Conservation (phyloP, 2,329 filamentous ascomycete species). For the Trichoderma sp. region DNA sequence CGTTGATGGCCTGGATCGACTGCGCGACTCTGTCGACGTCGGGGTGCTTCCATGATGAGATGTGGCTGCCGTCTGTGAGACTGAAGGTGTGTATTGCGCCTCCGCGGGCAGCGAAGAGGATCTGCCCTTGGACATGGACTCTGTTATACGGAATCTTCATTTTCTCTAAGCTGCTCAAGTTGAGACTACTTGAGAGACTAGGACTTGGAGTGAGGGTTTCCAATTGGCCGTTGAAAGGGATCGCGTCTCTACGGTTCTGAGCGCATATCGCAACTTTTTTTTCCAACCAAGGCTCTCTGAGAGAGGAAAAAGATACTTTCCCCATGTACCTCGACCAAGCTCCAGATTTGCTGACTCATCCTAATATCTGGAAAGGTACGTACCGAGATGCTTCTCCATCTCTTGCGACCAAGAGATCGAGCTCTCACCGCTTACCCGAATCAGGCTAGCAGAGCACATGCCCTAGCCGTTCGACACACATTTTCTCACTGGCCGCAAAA, state of each 20-base stretch:
- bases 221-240: constrained; percentile 6
- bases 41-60: constrained; percentile 65
- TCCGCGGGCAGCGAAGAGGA: constrained; percentile 75
- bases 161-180: constrained; percentile 24
- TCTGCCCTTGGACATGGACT: constrained; percentile 55
- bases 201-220: not conserved
- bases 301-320: constrained; percentile 23
- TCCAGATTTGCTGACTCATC: not conserved
- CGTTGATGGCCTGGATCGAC: constrained; percentile 35
- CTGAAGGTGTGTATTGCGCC: constrained; percentile 70
- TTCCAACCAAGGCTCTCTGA: not conserved
- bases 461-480: constrained; percentile 46
- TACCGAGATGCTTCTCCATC: constrained; percentile 1
- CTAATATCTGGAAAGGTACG: not conserved
- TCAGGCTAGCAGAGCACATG: constrained; percentile 38
- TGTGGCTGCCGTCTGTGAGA: constrained; percentile 56
- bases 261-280: constrained; percentile 17
- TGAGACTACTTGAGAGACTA: not conserved
- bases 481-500: constrained; percentile 35
- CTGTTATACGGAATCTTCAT: constrained; percentile 67
- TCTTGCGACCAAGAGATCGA: constrained; percentile 22
- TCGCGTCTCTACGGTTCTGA: not conserved
- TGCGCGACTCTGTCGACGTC: constrained; percentile 43
- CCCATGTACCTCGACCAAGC: constrained; percentile 14
- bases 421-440: constrained; percentile 27